Percentiles rank a stretch among this genome's conserved stretches.
Conservation (phyloP, 2,329 filamentous ascomycete species). For the Hymenotorrendiella dingleyae region DNA sequence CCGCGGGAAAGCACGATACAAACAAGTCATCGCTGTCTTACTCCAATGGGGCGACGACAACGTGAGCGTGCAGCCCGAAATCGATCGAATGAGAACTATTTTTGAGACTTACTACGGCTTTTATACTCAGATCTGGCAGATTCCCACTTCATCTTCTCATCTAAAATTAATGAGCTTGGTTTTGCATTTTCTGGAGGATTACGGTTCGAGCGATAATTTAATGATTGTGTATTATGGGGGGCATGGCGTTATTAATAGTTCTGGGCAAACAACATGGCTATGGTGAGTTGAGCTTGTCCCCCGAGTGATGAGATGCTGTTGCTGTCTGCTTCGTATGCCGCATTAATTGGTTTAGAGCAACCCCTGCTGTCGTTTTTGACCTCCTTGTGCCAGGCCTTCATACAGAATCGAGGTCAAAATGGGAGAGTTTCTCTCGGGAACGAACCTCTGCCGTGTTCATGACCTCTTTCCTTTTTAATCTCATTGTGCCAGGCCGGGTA, state of each 20-base stretch:
- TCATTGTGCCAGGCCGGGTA: too few relatives aligned
- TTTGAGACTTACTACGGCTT: slow-evolving; percentile 20
- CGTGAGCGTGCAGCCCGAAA: slow-evolving; percentile 14
- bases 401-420: too few relatives aligned
- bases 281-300: slow-evolving; percentile 1
- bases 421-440: too few relatives aligned
- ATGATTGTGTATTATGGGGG: slow-evolving; percentile 24
- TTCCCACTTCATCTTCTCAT: slow-evolving; percentile 18
- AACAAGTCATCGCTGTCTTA: slow-evolving; percentile 18
- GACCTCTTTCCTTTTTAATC: too few relatives aligned
- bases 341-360: too few relatives aligned
- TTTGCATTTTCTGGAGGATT: slow-evolving; percentile 17
- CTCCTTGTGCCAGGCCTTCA: too few relatives aligned
- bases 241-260: slow-evolving; percentile 18
- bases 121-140: slow-evolving; percentile 20
- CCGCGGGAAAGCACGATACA: slow-evolving; percentile 19
- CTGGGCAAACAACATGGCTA: slow-evolving; percentile 19
- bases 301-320: too few relatives aligned
- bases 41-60: slow-evolving; percentile 23
- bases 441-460: too few relatives aligned
- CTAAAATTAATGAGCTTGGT: slow-evolving; percentile 20
- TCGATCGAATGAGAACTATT: slow-evolving; percentile 16
- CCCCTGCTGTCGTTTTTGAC: too few relatives aligned
- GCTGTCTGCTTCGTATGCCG: too few relatives aligned
- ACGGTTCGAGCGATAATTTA: slow-evolving; percentile 14